Evolutionary conservation across 331 rosid species (phyloP).

Genomic region (Acacia concinna): DNA sequence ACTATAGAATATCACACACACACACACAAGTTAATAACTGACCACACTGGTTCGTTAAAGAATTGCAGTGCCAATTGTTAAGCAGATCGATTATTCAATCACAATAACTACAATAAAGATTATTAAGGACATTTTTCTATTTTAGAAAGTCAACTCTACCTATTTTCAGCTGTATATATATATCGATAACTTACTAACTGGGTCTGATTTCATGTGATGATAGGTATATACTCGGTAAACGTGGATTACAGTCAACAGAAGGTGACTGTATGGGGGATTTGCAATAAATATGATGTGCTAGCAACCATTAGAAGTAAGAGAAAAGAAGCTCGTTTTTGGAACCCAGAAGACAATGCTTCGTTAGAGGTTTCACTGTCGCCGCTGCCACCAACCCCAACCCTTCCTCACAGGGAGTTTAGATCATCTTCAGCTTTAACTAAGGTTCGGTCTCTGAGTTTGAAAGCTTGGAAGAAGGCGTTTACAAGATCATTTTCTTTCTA

Average conservation of each 20-base stretch:
- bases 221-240: conserved; percentile 84
- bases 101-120: background rate
- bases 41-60: background rate
- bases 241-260: conserved; percentile 74
- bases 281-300: conserved; percentile 79
- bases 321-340: conserved; percentile 83
- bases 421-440: conserved; percentile 53
- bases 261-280: conserved; percentile 93
- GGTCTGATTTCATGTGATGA: background rate
- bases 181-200: background rate
- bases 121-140: too few species aligned
- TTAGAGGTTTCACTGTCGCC: conserved; percentile 32
- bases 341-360: conserved; percentile 49
- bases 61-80: background rate
- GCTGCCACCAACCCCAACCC: conserved; percentile 1
- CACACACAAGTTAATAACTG: too few species aligned
- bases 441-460: conserved; percentile 70
- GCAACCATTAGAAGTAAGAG: conserved; percentile 67
- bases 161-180: background rate
- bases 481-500: conserved; percentile 62
- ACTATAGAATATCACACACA: too few species aligned
- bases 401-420: conserved; percentile 36
- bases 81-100: background rate
- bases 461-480: conserved; percentile 72
- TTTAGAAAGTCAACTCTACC: background rate